phyloP scores from a whole-genome alignment of 1,284 basidiomycete genomes.

The Ustilago tritici region DNA sequence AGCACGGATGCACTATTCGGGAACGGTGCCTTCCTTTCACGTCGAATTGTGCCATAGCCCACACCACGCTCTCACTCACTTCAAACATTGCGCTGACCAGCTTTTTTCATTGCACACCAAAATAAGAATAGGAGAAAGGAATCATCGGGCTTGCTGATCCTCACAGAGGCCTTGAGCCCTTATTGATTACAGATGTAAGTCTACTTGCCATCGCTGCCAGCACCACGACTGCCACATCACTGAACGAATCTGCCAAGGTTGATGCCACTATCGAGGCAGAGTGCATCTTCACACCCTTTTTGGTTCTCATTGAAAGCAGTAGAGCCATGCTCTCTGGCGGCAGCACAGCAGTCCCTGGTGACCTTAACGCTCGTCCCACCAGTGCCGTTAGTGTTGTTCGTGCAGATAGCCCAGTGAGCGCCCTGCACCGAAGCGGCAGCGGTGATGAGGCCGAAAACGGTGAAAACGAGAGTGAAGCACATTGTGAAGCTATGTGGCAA shows the following conservation, averaged over 20 bases:
- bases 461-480: not conserved
- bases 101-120: not conserved
- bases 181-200: too few relatives aligned
- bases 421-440: not conserved
- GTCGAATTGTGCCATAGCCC: not conserved
- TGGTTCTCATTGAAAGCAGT: constrained; percentile 14
- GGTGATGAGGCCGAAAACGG: not conserved
- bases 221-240: constrained; percentile 16
- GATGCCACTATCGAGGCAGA: constrained; percentile 13
- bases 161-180: not conserved
- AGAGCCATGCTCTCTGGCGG: constrained; percentile 12
- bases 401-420: constrained; percentile 8
- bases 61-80: not conserved
- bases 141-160: not conserved
- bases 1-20: not conserved
- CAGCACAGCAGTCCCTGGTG: constrained; percentile 26
- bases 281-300: constrained; percentile 8
- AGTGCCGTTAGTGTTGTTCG: not conserved
- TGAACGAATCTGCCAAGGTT: constrained; percentile 15
- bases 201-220: not conserved
- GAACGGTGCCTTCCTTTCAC: constrained; percentile 1
- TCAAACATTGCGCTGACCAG: not conserved
- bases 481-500: too few relatives aligned
- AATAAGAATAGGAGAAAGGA: not conserved
- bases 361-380: constrained; percentile 1